Evolutionary conservation across 768 basidiomycete species (phyloP).

Genomic region (Hygrocybe coccinea): DNA sequence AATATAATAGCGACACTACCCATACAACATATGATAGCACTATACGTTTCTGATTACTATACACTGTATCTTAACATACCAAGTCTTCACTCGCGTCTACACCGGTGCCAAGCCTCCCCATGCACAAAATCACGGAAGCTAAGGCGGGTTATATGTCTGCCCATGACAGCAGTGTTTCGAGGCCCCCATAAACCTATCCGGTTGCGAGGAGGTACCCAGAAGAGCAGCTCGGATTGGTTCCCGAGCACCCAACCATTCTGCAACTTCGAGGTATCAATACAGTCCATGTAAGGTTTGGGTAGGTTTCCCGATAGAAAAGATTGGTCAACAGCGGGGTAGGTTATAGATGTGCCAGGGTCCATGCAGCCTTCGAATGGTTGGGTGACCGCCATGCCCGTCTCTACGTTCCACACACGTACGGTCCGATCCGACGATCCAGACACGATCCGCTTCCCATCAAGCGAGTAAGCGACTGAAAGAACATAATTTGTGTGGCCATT

Average conservation of each 20-base stretch:
- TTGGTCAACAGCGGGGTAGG: slow-evolving; percentile 25
- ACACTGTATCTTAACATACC: too few relatives aligned
- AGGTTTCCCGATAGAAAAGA: slow-evolving; percentile 29
- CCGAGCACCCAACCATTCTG: not conserved
- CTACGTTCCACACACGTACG: slow-evolving; percentile 16
- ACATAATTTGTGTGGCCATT: not conserved
- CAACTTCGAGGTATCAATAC: not conserved
- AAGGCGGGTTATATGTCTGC: not conserved
- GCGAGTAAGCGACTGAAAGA: slow-evolving; percentile 10
- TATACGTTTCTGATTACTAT: too few relatives aligned
- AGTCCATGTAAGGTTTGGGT: not conserved
- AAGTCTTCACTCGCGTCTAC: not conserved
- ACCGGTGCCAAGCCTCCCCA: not conserved
- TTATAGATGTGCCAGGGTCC: slow-evolving; percentile 44
- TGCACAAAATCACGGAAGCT: not conserved
- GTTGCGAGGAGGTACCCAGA: not conserved
- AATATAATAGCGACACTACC: too few relatives aligned
- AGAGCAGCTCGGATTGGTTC: not conserved
- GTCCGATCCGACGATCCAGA: slow-evolving; percentile 16
- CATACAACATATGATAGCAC: too few relatives aligned
- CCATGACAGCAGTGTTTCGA: not conserved
- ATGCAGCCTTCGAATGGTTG: slow-evolving; percentile 6
- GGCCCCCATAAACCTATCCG: slow-evolving; percentile 1
- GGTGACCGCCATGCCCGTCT: slow-evolving; percentile 7
- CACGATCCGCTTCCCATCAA: slow-evolving; percentile 11